These are phyloP conservation scores for Beta corolliflora DNA, from an alignment of 179 eudicot species.

Conservation along the genomic window DNA sequence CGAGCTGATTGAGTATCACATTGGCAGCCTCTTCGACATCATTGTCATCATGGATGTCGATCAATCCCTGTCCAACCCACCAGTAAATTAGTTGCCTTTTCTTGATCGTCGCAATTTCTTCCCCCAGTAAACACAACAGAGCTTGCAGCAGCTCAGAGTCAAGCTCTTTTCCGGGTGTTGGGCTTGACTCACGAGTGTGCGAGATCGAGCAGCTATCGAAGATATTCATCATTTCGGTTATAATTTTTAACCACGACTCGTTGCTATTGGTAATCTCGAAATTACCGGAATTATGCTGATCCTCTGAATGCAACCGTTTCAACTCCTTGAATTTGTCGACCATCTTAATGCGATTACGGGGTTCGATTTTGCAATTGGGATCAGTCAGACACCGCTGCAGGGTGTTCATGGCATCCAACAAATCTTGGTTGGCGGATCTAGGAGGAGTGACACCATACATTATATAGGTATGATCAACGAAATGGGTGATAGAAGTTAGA, in stretches of 20 bases:
- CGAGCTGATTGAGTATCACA: neutral
- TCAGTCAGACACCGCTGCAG: neutral
- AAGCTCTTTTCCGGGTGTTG: neutral
- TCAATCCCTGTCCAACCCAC: conserved; percentile 11
- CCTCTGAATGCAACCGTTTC: neutral
- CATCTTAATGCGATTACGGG: neutral
- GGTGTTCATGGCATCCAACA: neutral
- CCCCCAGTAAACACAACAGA: neutral
- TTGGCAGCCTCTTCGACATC: conserved; percentile 3
- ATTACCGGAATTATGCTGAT: neutral
- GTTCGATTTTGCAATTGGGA: neutral
- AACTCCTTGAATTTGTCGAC: neutral
- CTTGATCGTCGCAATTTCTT: neutral
- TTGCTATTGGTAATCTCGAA: neutral
- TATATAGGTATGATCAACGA: too few species aligned
- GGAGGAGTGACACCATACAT: too few species aligned
- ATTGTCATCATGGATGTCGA: neutral
- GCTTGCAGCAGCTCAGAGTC: neutral
- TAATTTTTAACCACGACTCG: neutral
- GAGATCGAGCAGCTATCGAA: neutral
- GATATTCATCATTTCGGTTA: too few species aligned
- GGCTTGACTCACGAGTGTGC: neutral
- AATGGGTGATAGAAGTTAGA: too few species aligned
- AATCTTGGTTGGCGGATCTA: neutral
- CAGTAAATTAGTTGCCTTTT: neutral